Evolutionary conservation across 2,329 filamentous ascomycete genomes (phyloP).

Genomic region (Diaporthe vaccinii): DNA sequence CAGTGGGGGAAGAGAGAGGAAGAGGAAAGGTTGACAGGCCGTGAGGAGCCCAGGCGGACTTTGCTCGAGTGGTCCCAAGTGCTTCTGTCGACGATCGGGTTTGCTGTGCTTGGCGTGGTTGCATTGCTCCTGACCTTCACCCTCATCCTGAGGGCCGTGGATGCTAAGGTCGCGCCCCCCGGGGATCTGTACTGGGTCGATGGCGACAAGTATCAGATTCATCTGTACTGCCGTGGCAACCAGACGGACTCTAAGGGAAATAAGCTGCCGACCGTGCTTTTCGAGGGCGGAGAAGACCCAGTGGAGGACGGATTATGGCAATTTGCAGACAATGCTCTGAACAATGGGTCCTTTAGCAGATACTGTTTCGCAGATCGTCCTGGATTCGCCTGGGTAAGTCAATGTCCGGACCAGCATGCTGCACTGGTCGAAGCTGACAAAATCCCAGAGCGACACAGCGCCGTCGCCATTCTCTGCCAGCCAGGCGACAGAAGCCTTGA

Average conservation of each 20-base stretch:
- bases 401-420: constrained; percentile 50
- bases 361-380: constrained; percentile 98
- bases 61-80: constrained; percentile 88
- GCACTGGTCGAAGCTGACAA: constrained; percentile 13
- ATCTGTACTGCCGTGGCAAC: constrained; percentile 88
- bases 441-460: constrained; percentile 78
- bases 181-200: constrained; percentile 87
- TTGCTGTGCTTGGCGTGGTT: constrained; percentile 77
- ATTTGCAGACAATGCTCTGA: constrained; percentile 81
- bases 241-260: constrained; percentile 67
- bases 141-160: constrained; percentile 83
- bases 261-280: constrained; percentile 81
- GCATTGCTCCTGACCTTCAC: constrained; percentile 83
- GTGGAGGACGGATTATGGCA: constrained; percentile 84
- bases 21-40: constrained; percentile 91
- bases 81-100: constrained; percentile 78
- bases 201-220: constrained; percentile 85
- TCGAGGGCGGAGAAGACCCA: constrained; percentile 86
- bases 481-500: constrained; percentile 90
- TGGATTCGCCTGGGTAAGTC: constrained; percentile 79
- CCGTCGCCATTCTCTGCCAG: constrained; percentile 94
- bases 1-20: constrained; percentile 94
- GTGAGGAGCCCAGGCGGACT: constrained; percentile 86
- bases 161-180: constrained; percentile 79
- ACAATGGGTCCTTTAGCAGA: constrained; percentile 84